These are phyloP conservation scores for Triangularia setosa DNA, from an alignment of 2,329 filamentous ascomycete species.

Conservation along the genomic window DNA sequence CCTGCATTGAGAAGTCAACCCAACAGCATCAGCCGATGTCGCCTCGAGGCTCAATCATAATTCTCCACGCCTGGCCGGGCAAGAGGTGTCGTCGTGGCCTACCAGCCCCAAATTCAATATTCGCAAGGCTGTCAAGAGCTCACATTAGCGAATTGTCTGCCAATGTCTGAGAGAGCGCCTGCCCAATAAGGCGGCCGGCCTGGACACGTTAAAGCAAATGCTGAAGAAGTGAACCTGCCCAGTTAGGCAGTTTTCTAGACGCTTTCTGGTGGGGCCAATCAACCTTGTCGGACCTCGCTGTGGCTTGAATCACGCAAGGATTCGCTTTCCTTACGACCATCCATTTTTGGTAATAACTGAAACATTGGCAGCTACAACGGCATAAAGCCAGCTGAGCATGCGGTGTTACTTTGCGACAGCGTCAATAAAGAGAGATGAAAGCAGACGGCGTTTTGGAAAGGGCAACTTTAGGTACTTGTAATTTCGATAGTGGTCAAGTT, in stretches of 20 bases:
- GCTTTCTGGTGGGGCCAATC: slow-evolving; percentile 4
- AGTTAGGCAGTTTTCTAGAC: slow-evolving; percentile 12
- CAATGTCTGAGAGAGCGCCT: slow-evolving; percentile 1
- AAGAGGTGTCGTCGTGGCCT: neutral
- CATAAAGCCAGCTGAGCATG: neutral
- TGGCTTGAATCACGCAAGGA: slow-evolving; percentile 2
- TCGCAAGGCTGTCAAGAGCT: neutral
- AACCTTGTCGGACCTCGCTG: neutral
- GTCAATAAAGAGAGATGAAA: neutral
- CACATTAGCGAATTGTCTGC: neutral
- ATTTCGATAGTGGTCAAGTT: neutral
- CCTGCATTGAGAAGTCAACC: slow-evolving; percentile 2
- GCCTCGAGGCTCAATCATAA: neutral
- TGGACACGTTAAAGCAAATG: neutral
- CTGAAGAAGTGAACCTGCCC: neutral
- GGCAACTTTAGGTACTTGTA: neutral
- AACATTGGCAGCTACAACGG: neutral
- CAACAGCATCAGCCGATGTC: slow-evolving; percentile 2
- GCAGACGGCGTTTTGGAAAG: neutral
- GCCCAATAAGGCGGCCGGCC: slow-evolving; percentile 1
- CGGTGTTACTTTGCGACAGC: neutral
- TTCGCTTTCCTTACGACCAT: neutral
- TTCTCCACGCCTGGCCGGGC: neutral
- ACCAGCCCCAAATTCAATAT: neutral
- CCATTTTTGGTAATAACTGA: slow-evolving; percentile 3